Evolutionary conservation across 2,329 filamentous ascomycete genomes (phyloP).

Genomic region (Fusarium albidum): DNA sequence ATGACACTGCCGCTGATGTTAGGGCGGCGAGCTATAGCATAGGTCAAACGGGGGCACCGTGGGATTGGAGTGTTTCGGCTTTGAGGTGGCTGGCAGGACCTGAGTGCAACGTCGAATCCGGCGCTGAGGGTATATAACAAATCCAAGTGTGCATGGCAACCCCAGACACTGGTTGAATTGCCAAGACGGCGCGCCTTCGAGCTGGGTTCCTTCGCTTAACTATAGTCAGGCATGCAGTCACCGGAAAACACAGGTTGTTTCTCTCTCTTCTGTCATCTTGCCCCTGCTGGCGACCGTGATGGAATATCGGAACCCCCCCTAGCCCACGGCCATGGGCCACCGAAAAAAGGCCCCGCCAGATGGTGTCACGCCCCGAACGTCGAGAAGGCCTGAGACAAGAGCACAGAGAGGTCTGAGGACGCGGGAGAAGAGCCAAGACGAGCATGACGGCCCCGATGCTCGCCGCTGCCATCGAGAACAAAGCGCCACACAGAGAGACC

Average conservation of each 20-base stretch:
- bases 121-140: constrained; percentile 40
- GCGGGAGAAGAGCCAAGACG: constrained; percentile 18
- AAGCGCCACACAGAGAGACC: constrained; percentile 19
- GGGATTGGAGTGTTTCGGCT: constrained; percentile 40
- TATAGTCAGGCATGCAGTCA: constrained; percentile 26
- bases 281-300: constrained; percentile 33
- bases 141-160: constrained; percentile 36
- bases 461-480: constrained; percentile 23
- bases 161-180: constrained; percentile 32
- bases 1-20: constrained; percentile 33
- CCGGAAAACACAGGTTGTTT: constrained; percentile 30
- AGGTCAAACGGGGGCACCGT: constrained; percentile 27
- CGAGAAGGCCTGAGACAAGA: constrained; percentile 37
- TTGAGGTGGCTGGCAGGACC: constrained; percentile 26
- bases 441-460: constrained; percentile 26
- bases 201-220: constrained; percentile 35
- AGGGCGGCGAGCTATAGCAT: constrained; percentile 33
- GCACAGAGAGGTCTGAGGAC: constrained; percentile 24
- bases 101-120: constrained; percentile 32
- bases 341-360: constrained; percentile 26
- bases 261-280: constrained; percentile 27
- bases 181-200: constrained; percentile 34
- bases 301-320: constrained; percentile 24
- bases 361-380: constrained; percentile 30
- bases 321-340: constrained; percentile 14